Percentiles rank a stretch among this genome's conserved stretches.
phyloP scores from a whole-genome alignment of 2,329 filamentous ascomycete species.

The Sporothrix phasma region DNA sequence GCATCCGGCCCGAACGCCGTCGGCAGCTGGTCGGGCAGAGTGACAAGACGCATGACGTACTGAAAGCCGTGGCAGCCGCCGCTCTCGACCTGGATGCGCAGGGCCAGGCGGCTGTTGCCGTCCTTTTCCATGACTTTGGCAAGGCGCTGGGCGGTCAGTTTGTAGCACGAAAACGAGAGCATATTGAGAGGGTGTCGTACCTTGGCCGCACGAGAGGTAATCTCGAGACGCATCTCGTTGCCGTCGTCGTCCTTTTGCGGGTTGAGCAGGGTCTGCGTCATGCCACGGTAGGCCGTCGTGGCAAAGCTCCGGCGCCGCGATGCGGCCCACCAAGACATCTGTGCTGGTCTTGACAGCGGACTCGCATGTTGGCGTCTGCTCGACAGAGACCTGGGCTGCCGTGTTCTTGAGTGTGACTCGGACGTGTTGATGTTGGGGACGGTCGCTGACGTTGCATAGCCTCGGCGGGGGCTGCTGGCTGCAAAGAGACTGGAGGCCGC shows the following conservation, averaged over 20 bases:
- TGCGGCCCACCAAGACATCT: background rate
- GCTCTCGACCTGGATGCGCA: constrained; percentile 86
- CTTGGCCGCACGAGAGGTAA: constrained; percentile 72
- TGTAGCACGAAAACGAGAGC: background rate
- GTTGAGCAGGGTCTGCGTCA: constrained; percentile 51
- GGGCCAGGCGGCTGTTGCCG: constrained; percentile 65
- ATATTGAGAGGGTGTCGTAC: constrained; percentile 36
- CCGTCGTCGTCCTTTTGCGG: constrained; percentile 73
- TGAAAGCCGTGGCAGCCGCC: constrained; percentile 98
- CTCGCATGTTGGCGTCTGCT: background rate
- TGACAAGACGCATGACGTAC: constrained; percentile 82
- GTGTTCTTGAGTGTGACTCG: background rate
- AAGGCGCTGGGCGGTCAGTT: constrained; percentile 47
- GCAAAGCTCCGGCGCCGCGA: constrained; percentile 26
- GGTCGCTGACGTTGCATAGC: background rate
- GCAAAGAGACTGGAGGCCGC: background rate
- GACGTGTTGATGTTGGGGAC: background rate
- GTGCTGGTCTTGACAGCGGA: background rate
- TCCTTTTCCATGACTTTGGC: constrained; percentile 65
- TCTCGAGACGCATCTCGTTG: constrained; percentile 71
- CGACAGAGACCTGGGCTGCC: background rate
- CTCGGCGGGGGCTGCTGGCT: background rate
- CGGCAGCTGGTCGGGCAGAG: constrained; percentile 36
- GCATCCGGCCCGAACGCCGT: background rate
- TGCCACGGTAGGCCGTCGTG: constrained; percentile 27